Conservation (phyloP, 2,329 filamentous ascomycete genomes). For the Verticillium longisporum region DNA sequence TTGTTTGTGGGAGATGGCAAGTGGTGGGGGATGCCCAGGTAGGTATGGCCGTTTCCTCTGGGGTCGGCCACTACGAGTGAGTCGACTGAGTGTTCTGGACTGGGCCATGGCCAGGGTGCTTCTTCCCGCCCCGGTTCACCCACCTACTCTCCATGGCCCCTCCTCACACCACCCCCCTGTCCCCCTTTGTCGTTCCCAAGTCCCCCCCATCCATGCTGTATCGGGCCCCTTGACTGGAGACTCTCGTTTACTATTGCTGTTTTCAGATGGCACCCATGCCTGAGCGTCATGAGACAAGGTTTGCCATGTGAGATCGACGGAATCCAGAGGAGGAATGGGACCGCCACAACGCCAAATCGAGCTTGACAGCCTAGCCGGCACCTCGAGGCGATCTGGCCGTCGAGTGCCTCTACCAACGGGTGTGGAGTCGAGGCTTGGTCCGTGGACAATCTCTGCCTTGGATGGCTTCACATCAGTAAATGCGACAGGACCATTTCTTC, state of each 20-base stretch:
- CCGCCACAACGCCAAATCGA: background rate
- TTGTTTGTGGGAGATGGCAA: background rate
- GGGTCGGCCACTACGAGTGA: background rate
- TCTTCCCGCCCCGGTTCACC: conserved; percentile 4
- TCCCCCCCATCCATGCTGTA: background rate
- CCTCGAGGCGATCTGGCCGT: background rate
- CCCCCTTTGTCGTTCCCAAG: background rate
- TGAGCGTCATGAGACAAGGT: background rate
- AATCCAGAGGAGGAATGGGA: conserved; percentile 10
- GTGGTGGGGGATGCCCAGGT: background rate
- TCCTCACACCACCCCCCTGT: background rate
- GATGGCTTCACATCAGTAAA: too few relatives aligned
- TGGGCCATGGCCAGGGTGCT: background rate
- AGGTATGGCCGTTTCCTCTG: background rate
- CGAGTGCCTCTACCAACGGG: background rate
- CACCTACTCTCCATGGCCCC: background rate
- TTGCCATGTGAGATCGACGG: conserved; percentile 10
- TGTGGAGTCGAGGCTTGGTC: background rate
- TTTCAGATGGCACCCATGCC: conserved; percentile 4
- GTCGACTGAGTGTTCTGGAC: background rate
- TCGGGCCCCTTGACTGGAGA: background rate
- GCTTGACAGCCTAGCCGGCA: background rate
- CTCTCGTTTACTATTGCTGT: conserved; percentile 11
- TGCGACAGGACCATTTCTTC: too few relatives aligned
- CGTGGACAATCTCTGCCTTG: background rate